phyloP scores from a whole-genome alignment of 169 alveolate species.

The Cryptosporidium sp. region DNA sequence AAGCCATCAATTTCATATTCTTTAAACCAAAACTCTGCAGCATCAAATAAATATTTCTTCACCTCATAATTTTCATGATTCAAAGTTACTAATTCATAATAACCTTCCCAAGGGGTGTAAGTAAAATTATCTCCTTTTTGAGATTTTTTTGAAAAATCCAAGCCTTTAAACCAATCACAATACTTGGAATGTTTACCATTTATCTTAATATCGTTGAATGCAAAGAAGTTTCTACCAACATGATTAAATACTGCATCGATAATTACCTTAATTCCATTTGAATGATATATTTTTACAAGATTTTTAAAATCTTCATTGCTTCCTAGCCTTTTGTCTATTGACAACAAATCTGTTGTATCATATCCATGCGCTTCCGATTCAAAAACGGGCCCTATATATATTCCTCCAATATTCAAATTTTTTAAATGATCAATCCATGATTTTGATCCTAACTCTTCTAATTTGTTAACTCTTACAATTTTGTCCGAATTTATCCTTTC shows the following conservation, averaged over 20 bases:
- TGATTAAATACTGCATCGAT: constrained; percentile 70
- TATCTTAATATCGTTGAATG: constrained; percentile 30
- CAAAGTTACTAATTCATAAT: constrained; percentile 48
- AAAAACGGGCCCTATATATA: constrained; percentile 68
- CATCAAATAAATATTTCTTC: constrained; percentile 59
- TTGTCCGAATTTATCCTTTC: constrained; percentile 15
- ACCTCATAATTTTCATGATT: constrained; percentile 38
- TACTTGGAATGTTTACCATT: constrained; percentile 52
- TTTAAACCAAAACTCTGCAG: constrained; percentile 49
- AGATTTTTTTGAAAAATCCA: constrained; percentile 44
- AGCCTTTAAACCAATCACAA: constrained; percentile 55
- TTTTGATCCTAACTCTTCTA: constrained; percentile 19
- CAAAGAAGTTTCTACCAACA: constrained; percentile 65
- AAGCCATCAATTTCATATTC: constrained; percentile 61
- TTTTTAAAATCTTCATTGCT: constrained; percentile 32
- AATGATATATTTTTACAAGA: constrained; percentile 36
- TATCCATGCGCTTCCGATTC: constrained; percentile 69
- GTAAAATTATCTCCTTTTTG: constrained; percentile 61
- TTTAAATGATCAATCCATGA: constrained; percentile 55
- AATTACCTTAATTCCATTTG: constrained; percentile 54
- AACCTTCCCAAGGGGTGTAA: constrained; percentile 69
- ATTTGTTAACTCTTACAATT: constrained; percentile 6
- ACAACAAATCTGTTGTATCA: constrained; percentile 54
- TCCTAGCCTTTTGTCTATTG: constrained; percentile 53
- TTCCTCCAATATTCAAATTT: constrained; percentile 56